Evolutionary conservation across 345 rosid genomes (phyloP).

Genomic region (Melaleuca quinquenervia): DNA sequence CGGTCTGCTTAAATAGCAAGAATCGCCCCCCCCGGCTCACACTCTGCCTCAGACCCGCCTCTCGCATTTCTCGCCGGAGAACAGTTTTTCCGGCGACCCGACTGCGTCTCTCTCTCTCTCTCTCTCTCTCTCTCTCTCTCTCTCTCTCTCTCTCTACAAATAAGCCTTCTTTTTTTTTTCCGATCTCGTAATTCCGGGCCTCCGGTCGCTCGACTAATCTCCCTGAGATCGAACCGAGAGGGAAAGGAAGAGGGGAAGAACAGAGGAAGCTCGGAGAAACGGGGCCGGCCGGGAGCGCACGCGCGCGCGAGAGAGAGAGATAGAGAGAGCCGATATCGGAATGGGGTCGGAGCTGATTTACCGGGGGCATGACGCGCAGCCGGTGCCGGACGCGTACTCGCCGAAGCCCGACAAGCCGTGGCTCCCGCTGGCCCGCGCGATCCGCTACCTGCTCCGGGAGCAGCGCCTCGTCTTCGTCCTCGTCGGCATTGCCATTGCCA

Average conservation of each 20-base stretch:
- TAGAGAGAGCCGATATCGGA: background rate
- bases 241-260: background rate
- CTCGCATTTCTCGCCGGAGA: background rate
- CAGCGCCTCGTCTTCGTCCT: slow-evolving; percentile 85
- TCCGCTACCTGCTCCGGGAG: slow-evolving; percentile 79
- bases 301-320: background rate
- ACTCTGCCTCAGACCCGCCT: background rate
- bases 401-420: slow-evolving; percentile 75
- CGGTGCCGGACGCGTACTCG: slow-evolving; percentile 34
- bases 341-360: slow-evolving; percentile 57
- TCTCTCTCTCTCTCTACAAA: background rate
- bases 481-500: slow-evolving; percentile 81
- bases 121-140: background rate
- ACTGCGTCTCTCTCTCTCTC: background rate
- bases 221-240: background rate
- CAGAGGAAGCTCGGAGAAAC: background rate
- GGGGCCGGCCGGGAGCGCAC: background rate
- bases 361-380: slow-evolving; percentile 71
- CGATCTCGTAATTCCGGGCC: background rate
- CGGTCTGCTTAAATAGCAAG: background rate
- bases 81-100: background rate
- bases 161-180: background rate
- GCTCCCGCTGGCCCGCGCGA: slow-evolving; percentile 45
- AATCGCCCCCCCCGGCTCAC: background rate
- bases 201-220: background rate